These are phyloP conservation scores for Lachnellula cervina DNA, from an alignment of 2,329 filamentous ascomycete species.

Conservation along the genomic window DNA sequence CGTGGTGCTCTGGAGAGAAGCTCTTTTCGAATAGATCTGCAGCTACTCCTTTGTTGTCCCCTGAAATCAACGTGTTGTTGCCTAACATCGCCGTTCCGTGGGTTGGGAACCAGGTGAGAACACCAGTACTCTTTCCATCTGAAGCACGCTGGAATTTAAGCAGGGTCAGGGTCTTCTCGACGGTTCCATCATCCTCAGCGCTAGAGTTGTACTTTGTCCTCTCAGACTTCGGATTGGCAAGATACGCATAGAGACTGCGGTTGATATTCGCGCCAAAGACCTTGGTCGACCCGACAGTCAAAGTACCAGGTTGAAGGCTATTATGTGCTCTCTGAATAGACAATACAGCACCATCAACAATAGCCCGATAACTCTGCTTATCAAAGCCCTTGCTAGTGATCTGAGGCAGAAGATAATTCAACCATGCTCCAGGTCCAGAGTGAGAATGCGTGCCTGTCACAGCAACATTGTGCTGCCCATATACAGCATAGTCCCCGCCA, in stretches of 20 bases:
- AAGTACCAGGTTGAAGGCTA: slow-evolving; percentile 57
- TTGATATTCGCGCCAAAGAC: slow-evolving; percentile 80
- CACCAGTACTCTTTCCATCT: slow-evolving; percentile 71
- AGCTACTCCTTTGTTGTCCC: slow-evolving; percentile 96
- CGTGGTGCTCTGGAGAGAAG: slow-evolving; percentile 47
- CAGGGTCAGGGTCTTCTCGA: slow-evolving; percentile 75
- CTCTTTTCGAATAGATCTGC: slow-evolving; percentile 77
- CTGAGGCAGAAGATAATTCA: slow-evolving; percentile 91
- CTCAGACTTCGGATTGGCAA: slow-evolving; percentile 77
- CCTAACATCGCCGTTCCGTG: slow-evolving; percentile 88
- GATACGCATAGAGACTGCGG: slow-evolving; percentile 80
- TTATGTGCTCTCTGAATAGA: slow-evolving; percentile 80
- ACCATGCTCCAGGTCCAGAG: slow-evolving; percentile 84
- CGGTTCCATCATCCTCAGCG: slow-evolving; percentile 47
- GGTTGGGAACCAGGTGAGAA: slow-evolving; percentile 86
- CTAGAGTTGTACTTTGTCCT: slow-evolving; percentile 58
- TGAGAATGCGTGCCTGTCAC: slow-evolving; percentile 93
- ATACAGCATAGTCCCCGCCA: slow-evolving; percentile 68
- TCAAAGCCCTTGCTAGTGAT: slow-evolving; percentile 84
- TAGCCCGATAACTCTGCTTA: slow-evolving; percentile 80
- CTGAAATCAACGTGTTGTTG: slow-evolving; percentile 86
- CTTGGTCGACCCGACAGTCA: slow-evolving; percentile 65
- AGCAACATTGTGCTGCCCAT: slow-evolving; percentile 76
- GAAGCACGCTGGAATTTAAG: slow-evolving; percentile 71
- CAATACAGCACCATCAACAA: slow-evolving; percentile 78